Base-by-base conservation (phyloP, 225 moss, liverwort and hornwort species). In the Polytrichum commune region DNA sequence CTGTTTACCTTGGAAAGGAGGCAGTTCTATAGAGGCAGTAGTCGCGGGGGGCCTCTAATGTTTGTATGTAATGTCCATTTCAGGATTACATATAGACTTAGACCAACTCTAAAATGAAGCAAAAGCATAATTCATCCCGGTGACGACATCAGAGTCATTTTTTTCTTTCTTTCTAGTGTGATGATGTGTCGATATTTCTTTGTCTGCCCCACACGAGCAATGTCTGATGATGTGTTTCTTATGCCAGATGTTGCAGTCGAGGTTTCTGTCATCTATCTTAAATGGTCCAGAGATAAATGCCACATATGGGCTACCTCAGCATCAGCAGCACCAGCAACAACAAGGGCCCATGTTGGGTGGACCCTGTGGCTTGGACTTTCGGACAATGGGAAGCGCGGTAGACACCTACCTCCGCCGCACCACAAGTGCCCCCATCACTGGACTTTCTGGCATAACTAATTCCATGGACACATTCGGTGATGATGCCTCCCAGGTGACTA, bases 391-490 rank as follows among this genome's bases (percentile, higher is more conserved):
- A 1, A 71, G 65, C 9, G 76, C 79, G 26, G 60, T 82, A 79
- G 85, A 85, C 19, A 29, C 76, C 5, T 82, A 69, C 46, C 72
- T 79, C 23, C 85, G 85, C 77, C 85, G 82, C 46, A 54, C 79
- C 46, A 79, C 35, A 62, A 85, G 82, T 29, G 77, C 79, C 35
- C 85, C 82, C 26, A 74, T 72, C 72, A 73, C 71, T 64, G 77
- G 72, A 24, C 71, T 72, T 8, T 74, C 82, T 9, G 81, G 69
- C 9, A 60, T 77, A 63, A 79, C 79, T 28, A 67, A 27, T 25
- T 46, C 46, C 46, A 57, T 77, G 19, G 82, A 80, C 38, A 62
- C 69, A 16, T 82, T 77, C 16, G 33, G 72, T 22, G 77, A 79
- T 54, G 72, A 82, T 38, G 69, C 70, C 38, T 77, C 85, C 46